phyloP scores from a whole-genome alignment of 495 filamentous ascomycete genomes.

The Talaromyces thailandensis region DNA sequence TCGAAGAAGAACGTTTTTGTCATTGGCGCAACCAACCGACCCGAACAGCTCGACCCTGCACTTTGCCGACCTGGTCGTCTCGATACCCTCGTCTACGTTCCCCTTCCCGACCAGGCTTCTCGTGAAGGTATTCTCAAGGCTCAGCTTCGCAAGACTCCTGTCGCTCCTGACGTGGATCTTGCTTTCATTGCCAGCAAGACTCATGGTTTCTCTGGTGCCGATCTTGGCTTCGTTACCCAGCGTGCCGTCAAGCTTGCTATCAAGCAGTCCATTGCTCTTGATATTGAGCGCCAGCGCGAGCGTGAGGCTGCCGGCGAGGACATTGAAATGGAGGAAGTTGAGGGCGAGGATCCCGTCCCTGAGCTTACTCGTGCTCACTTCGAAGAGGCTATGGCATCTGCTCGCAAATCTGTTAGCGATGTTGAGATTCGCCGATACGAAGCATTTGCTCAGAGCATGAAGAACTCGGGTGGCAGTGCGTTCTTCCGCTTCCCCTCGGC shows the following conservation, averaged over 20 bases:
- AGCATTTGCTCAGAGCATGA: constrained; percentile 97
- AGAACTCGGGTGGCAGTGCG: constrained; percentile 86
- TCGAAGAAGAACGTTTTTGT: constrained; percentile 99
- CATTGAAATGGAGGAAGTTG: constrained; percentile 66
- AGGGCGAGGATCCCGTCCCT: constrained; percentile 89
- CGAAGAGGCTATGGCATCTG: constrained; percentile 94
- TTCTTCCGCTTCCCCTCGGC: constrained; percentile 94
- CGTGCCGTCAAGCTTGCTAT: constrained; percentile 98
- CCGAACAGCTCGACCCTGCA: constrained; percentile 95
- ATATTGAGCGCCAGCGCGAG: constrained; percentile 82
- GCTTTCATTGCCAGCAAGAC: constrained; percentile 92
- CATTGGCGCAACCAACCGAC: constrained; percentile 96
- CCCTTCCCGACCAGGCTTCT: constrained; percentile 81
- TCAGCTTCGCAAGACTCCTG: constrained; percentile 96
- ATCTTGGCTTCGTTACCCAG: constrained; percentile 98
- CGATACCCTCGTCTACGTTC: constrained; percentile 96
- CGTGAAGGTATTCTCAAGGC: constrained; percentile 86
- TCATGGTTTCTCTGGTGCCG: constrained; percentile 98
- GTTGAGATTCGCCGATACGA: constrained; percentile 97
- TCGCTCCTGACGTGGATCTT: constrained; percentile 78
- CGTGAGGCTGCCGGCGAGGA: constrained; percentile 79
- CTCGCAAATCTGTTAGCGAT: constrained; percentile 86
- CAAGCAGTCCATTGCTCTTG: constrained; percentile 85
- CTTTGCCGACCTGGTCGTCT: constrained; percentile 97
- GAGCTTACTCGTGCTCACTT: constrained; percentile 94